Conservation (phyloP, 176 grass and related monocot species). For the Secale cereale region DNA sequence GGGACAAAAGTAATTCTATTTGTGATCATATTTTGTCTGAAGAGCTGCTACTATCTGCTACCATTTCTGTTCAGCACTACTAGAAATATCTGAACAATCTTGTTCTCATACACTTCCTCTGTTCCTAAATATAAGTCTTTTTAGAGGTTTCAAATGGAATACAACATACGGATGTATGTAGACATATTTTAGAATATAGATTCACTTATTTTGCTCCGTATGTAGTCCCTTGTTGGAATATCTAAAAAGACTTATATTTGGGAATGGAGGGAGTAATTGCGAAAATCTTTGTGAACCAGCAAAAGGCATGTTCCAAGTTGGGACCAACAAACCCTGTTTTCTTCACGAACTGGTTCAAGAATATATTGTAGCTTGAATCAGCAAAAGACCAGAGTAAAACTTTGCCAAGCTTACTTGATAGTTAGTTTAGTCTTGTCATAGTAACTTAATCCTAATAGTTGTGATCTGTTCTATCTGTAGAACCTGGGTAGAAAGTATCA, state of each 20-base stretch:
- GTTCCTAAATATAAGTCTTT: no score
- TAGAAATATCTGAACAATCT: not conserved
- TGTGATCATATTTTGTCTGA: not conserved
- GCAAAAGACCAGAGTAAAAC: not conserved
- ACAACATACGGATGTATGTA: no score
- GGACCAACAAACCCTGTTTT: not conserved
- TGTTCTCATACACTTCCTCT: no score
- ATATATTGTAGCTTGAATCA: not conserved
- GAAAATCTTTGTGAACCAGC: not conserved
- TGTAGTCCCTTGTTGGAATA: no score
- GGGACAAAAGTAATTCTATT: not conserved
- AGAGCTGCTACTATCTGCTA: not conserved
- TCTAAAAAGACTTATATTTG: no score
- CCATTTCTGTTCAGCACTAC: not conserved
- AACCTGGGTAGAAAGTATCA: not conserved
- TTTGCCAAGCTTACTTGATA: not conserved
- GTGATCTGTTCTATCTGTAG: not conserved
- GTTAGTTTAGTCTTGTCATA: not conserved
- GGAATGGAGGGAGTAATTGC: no score
- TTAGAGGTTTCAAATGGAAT: no score
- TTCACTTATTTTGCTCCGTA: no score
- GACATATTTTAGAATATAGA: no score
- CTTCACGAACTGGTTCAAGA: not conserved
- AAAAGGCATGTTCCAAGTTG: not conserved
- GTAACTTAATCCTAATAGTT: not conserved